phyloP scores from a whole-genome alignment of 352 stramenopile species.

The Elongisporangium senticosum region DNA sequence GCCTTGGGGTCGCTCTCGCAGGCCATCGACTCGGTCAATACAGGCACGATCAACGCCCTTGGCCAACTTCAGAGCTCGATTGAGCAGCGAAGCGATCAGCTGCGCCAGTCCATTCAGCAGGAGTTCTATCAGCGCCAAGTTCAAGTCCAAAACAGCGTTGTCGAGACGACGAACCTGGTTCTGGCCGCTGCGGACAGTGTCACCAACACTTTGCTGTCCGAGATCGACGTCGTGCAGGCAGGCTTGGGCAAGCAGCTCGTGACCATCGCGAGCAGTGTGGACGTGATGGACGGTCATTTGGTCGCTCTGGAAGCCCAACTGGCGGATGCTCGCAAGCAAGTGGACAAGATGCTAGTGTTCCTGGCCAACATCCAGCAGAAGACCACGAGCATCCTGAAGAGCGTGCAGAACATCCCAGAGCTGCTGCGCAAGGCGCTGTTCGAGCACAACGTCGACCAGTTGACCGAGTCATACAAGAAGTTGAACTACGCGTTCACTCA shows the following conservation, averaged over 20 bases:
- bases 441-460: background rate
- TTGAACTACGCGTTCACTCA: background rate
- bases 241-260: background rate
- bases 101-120: background rate
- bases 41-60: background rate
- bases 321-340: background rate
- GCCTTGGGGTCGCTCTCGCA: background rate
- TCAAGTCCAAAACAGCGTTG: background rate
- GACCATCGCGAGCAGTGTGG: background rate
- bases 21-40: background rate
- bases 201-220: background rate
- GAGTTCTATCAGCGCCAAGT: background rate
- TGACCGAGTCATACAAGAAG: background rate
- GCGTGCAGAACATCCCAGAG: background rate
- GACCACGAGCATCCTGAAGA: background rate
- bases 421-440: background rate
- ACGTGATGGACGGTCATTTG: background rate
- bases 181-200: background rate
- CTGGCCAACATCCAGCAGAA: background rate
- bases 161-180: background rate
- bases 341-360: background rate
- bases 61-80: background rate
- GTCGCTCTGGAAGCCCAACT: background rate
- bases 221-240: background rate
- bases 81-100: background rate